A percentile compares a stretch with the other conserved stretches of the same genome.
These are phyloP conservation scores for Mycena floridula DNA, from an alignment of 768 basidiomycete species.

Conservation along the genomic window DNA sequence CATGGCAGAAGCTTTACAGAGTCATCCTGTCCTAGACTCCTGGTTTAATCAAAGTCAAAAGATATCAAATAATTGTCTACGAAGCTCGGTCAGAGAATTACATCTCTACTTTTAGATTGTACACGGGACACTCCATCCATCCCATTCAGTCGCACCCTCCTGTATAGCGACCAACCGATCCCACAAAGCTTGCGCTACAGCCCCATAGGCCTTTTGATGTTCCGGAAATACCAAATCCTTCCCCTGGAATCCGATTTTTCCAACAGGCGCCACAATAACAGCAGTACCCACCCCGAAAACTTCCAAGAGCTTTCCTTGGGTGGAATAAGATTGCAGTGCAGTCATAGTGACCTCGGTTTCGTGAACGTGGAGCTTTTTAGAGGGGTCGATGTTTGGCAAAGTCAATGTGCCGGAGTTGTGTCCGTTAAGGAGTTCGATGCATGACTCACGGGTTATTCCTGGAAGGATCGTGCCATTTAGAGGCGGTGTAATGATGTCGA, in stretches of 20 bases:
- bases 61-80: no score
- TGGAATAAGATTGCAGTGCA: conserved; percentile 5
- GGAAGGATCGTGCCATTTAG: conserved; percentile 61
- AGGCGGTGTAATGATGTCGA: conserved; percentile 58
- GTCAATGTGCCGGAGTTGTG: conserved; percentile 31
- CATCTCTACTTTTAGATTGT: conserved; percentile 7
- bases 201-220: conserved; percentile 17
- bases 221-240: conserved; percentile 33
- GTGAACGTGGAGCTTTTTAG: neutral
- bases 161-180: conserved; percentile 48
- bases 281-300: conserved; percentile 55
- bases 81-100: no score
- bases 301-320: conserved; percentile 45
- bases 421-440: conserved; percentile 40
- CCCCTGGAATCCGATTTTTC: conserved; percentile 41
- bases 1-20: no score
- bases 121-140: conserved; percentile 44
- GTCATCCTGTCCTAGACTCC: no score
- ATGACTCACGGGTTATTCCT: conserved; percentile 58
- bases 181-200: conserved; percentile 40
- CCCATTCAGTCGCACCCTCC: conserved; percentile 41
- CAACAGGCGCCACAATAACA: conserved; percentile 38
- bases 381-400: neutral
- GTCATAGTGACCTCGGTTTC: neutral
- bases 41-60: no score